Evolutionary conservation across 23 red algal species (phyloP).

Genomic region (Pyropia haitanensis): DNA sequence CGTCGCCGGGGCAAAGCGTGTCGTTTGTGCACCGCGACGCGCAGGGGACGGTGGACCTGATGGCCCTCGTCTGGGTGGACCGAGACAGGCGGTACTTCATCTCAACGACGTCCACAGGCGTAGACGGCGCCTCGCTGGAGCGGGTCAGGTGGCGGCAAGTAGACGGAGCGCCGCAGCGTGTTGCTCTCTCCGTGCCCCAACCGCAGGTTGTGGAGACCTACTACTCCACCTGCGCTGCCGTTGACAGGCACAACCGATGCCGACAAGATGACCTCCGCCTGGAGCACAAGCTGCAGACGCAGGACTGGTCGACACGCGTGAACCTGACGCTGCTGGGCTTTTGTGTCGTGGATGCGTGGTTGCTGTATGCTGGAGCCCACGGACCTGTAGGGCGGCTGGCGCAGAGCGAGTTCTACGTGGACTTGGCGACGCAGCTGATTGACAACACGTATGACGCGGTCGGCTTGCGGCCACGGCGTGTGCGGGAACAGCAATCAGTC

Average conservation of each 20-base stretch:
- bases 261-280: conserved; percentile 4
- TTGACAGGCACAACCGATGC: conserved; percentile 26
- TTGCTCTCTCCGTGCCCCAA: not conserved
- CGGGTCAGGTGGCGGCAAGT: not conserved
- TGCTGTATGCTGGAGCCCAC: conserved; percentile 1
- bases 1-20: not conserved
- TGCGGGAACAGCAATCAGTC: not conserved
- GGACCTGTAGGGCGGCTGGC: conserved; percentile 1
- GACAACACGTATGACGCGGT: conserved; percentile 15
- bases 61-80: conserved; percentile 17
- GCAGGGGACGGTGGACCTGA: not conserved
- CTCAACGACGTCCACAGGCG: not conserved
- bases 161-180: not conserved
- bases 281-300: conserved; percentile 9
- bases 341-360: conserved; percentile 13
- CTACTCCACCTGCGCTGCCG: not conserved
- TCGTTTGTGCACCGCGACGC: not conserved
- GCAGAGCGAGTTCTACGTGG: conserved; percentile 11
- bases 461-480: conserved; percentile 3
- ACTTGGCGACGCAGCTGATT: conserved; percentile 15
- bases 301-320: not conserved
- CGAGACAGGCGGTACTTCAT: conserved; percentile 14
- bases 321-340: conserved; percentile 5
- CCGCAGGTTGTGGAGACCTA: conserved; percentile 7
- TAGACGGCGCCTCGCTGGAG: not conserved